Evolutionary conservation across 441 rosid species (phyloP).

Genomic region (Gossypium laxum): DNA sequence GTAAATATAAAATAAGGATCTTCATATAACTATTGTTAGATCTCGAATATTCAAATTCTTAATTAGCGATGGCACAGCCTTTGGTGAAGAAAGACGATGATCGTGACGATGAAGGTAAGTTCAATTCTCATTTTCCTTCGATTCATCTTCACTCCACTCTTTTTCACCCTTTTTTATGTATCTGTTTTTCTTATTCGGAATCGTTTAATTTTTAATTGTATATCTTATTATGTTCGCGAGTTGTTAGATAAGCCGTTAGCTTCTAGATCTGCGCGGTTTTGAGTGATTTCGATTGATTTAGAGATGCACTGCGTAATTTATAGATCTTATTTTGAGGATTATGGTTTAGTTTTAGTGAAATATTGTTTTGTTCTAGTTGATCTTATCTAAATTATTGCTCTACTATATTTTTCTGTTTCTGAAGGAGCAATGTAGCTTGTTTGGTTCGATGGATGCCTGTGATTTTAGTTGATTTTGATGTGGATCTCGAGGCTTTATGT

Average conservation of each 20-base stretch:
- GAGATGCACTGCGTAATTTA: neutral
- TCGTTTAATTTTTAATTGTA: slow-evolving; percentile 1
- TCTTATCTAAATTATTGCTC: slow-evolving; percentile 15
- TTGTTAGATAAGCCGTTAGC: slow-evolving; percentile 7
- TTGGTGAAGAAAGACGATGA: slow-evolving; percentile 92
- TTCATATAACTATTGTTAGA: slow-evolving; percentile 4
- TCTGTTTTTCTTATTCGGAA: neutral
- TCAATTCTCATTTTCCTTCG: slow-evolving; percentile 4
- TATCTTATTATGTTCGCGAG: slow-evolving; percentile 10
- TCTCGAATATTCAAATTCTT: slow-evolving; percentile 17
- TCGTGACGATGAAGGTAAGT: slow-evolving; percentile 85
- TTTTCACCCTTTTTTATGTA: neutral
- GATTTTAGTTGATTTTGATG: slow-evolving; percentile 14
- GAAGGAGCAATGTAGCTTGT: slow-evolving; percentile 23
- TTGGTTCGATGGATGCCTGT: slow-evolving; percentile 1
- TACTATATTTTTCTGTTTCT: neutral
- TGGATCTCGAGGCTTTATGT: slow-evolving; percentile 12
- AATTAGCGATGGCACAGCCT: slow-evolving; percentile 78
- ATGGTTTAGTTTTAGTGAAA: slow-evolving; percentile 12
- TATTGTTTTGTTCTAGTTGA: slow-evolving; percentile 19
- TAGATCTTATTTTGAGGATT: slow-evolving; percentile 7
- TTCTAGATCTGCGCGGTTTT: slow-evolving; percentile 39
- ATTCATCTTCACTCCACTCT: neutral
- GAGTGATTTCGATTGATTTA: slow-evolving; percentile 2
- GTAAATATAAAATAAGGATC: neutral